Base-by-base conservation (phyloP, 1,284 basidiomycete species). In the Microbotryum violaceum region DNA sequence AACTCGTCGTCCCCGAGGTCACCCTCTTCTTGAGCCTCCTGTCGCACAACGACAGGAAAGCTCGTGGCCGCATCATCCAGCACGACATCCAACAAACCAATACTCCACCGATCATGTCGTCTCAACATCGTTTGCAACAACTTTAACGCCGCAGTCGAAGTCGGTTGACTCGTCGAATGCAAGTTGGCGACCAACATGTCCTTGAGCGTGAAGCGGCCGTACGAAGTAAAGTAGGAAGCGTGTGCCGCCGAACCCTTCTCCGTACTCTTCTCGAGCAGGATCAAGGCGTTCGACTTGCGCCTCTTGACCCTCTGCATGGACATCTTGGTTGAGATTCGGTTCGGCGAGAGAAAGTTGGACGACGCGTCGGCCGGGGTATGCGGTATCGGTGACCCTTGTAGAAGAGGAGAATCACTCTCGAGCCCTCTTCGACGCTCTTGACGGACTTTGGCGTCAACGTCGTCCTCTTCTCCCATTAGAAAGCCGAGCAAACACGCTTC, bases 201-300 rank as follows among this genome's bases (percentile, higher is more conserved):
- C 72, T 90, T 91, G 23, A 96, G 79, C 3, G 89, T 93, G 77
- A 91, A 96, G 20, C 91, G 83, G 16, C 86, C 88, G 75, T 87
- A 82, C 0, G 88, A 85, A 4, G 86, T 89, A 74, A 89, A 88
- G 75, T 94, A 94, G 67, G 85, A 84, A 0, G 86, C 83, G 44
- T 21, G 20, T 4, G 33, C 21, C 18, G 18, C 46, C 20, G n/a
- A 21, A n/a, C 48, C n/a, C 81, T 82, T 49, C 81, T 79, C 9
- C 83, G 82, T 18, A 82, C 82, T 1, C 85, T 87, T 4, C 74
- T 91, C 88, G 80, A 91, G 77, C 16, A 91, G 75, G 14, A 83
- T 78, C 86, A 91, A 89, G 3, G 88, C 89, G 57, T 86, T 88
- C 67, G 88, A 91, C 74, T 89, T 88, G 57, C 87, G 80, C 54